phyloP scores from a whole-genome alignment of 495 filamentous ascomycete genomes.

The Pseudevernia furfuracea region DNA sequence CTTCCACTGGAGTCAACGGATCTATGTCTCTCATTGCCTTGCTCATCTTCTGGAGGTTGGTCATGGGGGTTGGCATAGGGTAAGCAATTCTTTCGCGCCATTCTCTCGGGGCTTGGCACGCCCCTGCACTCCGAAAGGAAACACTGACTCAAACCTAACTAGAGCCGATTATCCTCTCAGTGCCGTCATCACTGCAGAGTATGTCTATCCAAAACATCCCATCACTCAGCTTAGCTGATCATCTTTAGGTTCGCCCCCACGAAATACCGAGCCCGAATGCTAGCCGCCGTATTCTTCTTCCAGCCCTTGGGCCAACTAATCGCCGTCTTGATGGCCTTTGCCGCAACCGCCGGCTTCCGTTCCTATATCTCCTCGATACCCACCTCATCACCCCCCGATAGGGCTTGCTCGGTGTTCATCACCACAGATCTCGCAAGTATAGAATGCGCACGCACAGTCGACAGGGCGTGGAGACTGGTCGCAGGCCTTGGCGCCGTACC shows the following conservation, averaged over 20 bases:
- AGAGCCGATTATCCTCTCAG: constrained; percentile 47
- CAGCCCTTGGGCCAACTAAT: constrained; percentile 59
- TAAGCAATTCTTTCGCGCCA: background rate
- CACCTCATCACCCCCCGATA: background rate
- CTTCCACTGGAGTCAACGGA: constrained; percentile 34
- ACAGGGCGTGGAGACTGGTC: constrained; percentile 53
- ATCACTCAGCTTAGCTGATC: background rate
- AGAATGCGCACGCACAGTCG: constrained; percentile 31
- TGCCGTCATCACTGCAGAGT: constrained; percentile 57
- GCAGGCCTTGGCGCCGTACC: constrained; percentile 55
- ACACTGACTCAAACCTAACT: background rate
- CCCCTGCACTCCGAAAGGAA: constrained; percentile 31
- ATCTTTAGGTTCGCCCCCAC: constrained; percentile 48
- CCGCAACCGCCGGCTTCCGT: constrained; percentile 38
- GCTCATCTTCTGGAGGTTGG: constrained; percentile 51
- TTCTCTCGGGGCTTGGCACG: constrained; percentile 29
- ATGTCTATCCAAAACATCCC: constrained; percentile 16
- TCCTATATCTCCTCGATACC: constrained; percentile 9
- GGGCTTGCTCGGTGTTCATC: constrained; percentile 10
- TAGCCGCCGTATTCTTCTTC: constrained; percentile 60
- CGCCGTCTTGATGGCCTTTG: constrained; percentile 45
- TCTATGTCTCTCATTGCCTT: constrained; percentile 51
- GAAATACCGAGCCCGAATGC: constrained; percentile 52
- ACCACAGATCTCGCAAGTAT: constrained; percentile 28
- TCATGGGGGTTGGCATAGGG: constrained; percentile 48